Percentiles rank a stretch among this genome's conserved stretches.
Conservation (phyloP, 768 basidiomycete genomes). For the Leccinum truebloodii region DNA sequence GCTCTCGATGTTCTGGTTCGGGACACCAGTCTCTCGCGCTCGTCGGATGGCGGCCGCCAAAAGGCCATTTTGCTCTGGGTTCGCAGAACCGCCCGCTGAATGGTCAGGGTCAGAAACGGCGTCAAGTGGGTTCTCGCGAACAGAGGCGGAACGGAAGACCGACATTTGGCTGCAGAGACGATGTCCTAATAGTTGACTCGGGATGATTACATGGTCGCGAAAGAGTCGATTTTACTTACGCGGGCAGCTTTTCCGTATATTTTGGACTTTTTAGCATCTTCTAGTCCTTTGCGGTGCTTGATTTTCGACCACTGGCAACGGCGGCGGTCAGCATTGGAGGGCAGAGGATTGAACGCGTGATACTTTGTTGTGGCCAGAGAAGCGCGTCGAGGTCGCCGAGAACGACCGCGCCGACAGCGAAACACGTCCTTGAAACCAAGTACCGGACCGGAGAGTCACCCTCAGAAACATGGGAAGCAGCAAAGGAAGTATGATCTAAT, state of each 20-base stretch:
- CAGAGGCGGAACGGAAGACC: conserved; percentile 11
- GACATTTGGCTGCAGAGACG: conserved; percentile 59
- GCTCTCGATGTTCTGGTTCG: conserved; percentile 68
- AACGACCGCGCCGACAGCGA: conserved; percentile 24
- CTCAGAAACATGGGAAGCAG: not conserved
- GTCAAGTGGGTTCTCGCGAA: not conserved
- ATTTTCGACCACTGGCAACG: conserved; percentile 70
- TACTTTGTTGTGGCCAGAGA: conserved; percentile 47
- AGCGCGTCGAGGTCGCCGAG: conserved; percentile 23
- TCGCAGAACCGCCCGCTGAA: conserved; percentile 56
- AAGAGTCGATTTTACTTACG: conserved; percentile 39
- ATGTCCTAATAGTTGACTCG: conserved; percentile 50
- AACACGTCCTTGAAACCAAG: not conserved
- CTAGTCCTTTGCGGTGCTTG: conserved; percentile 67
- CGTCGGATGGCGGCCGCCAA: conserved; percentile 57
- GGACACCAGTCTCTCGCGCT: conserved; percentile 58
- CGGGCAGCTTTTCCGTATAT: conserved; percentile 56
- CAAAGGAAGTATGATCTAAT: not conserved
- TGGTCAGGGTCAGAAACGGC: not conserved
- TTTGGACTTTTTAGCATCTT: conserved; percentile 59
- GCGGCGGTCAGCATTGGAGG: conserved; percentile 6
- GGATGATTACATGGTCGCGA: not conserved
- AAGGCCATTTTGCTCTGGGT: conserved; percentile 53
- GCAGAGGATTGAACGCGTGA: not conserved
- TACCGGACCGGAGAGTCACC: not conserved